Evolutionary conservation across 306 rosid genomes (phyloP).

Genomic region (Morella rubra): DNA sequence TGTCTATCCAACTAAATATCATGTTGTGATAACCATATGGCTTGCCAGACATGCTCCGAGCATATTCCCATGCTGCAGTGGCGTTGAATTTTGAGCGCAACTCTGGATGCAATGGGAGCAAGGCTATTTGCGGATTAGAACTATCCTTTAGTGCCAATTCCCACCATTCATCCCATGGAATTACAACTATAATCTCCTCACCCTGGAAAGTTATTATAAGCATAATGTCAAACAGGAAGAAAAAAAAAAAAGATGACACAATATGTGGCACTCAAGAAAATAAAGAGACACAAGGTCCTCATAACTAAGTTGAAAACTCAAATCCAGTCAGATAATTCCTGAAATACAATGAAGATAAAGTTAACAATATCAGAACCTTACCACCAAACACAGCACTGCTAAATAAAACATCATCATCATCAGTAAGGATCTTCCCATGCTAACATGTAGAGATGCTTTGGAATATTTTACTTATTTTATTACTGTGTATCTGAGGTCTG

Average conservation of each 20-base stretch:
- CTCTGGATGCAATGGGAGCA: slow-evolving; percentile 88
- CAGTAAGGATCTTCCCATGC: neutral
- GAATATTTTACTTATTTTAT: too few species aligned
- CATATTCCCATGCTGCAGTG: slow-evolving; percentile 96
- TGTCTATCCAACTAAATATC: slow-evolving; percentile 99
- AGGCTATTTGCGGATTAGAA: slow-evolving; percentile 92
- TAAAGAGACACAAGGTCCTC: neutral
- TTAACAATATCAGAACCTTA: neutral
- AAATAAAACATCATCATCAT: neutral
- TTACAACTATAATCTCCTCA: slow-evolving; percentile 86
- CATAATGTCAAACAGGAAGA: neutral
- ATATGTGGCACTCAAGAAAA: neutral
- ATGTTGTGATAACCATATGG: slow-evolving; percentile 99
- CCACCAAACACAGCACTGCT: neutral
- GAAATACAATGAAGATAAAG: neutral
- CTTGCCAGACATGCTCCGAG: slow-evolving; percentile 91
- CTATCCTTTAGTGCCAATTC: slow-evolving; percentile 70
- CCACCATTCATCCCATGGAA: slow-evolving; percentile 99
- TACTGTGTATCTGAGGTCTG: too few species aligned
- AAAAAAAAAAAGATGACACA: neutral
- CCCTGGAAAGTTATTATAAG: slow-evolving; percentile 53
- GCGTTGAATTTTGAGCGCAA: slow-evolving; percentile 74
- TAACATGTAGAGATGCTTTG: neutral
- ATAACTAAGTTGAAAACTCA: neutral
- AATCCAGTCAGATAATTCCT: neutral